Evolutionary conservation across 2,329 filamentous ascomycete species (phyloP).

Genomic region (Epichloe sylvatica): DNA sequence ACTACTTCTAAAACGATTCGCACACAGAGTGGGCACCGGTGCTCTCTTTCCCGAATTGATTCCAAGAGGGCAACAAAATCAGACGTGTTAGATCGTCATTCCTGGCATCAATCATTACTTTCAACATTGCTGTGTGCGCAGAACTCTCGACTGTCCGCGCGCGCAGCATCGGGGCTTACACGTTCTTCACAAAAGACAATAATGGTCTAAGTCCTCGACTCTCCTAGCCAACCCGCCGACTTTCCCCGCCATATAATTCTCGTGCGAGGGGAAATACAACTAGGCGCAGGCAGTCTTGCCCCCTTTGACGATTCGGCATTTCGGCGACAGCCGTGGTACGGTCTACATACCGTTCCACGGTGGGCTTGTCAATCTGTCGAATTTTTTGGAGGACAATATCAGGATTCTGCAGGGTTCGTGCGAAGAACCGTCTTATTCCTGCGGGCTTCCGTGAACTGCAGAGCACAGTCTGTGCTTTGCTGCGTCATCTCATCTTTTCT

Average conservation of each 20-base stretch:
- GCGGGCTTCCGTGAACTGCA: slow-evolving; percentile 8
- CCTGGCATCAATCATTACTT: too few species aligned
- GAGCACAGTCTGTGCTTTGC: slow-evolving; percentile 8
- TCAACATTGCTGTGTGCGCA: not conserved
- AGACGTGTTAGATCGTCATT: too few species aligned
- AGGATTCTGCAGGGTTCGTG: slow-evolving; percentile 11
- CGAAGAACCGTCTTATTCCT: slow-evolving; percentile 10
- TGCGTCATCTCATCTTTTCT: slow-evolving; percentile 14
- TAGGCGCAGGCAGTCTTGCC: slow-evolving; percentile 1
- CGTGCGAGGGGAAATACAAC: slow-evolving; percentile 6
- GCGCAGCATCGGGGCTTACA: not conserved
- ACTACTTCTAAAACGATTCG: not conserved
- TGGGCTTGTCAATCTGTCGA: slow-evolving; percentile 10
- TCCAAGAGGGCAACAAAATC: not conserved
- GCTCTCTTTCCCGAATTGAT: not conserved
- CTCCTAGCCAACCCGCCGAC: not conserved
- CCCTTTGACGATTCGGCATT: slow-evolving; percentile 9
- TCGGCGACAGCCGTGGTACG: slow-evolving; percentile 21
- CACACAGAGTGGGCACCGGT: not conserved
- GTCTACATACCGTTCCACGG: slow-evolving; percentile 28
- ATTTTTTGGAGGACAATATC: slow-evolving; percentile 6
- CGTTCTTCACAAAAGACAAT: not conserved
- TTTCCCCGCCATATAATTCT: not conserved
- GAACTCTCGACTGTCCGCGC: not conserved
- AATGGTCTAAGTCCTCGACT: slow-evolving; percentile 2